These are phyloP conservation scores for Cryomyces minteri DNA, from an alignment of 495 filamentous ascomycete genomes.

Conservation along the genomic window DNA sequence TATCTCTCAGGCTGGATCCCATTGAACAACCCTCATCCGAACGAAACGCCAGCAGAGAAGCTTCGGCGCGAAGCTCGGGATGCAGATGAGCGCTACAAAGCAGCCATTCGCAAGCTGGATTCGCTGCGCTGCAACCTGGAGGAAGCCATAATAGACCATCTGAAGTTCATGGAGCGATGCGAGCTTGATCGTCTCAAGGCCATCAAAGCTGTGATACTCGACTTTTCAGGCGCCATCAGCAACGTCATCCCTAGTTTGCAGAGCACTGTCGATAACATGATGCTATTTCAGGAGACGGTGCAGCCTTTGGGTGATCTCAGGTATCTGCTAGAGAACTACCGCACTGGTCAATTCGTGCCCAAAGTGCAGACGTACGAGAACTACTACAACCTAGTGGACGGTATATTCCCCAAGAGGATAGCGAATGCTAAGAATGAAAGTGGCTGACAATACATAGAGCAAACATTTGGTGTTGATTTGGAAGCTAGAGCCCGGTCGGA, in stretches of 20 bases:
- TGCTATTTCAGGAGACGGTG: slow-evolving; percentile 96
- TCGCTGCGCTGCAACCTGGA: slow-evolving; percentile 81
- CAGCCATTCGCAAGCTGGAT: slow-evolving; percentile 65
- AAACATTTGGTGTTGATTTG: slow-evolving; percentile 94
- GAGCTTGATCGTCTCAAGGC: slow-evolving; percentile 92
- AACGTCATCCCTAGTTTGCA: slow-evolving; percentile 95
- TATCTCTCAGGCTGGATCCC: slow-evolving; percentile 86
- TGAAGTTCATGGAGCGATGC: slow-evolving; percentile 95
- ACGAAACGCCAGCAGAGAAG: slow-evolving; percentile 76
- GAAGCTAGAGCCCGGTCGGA: slow-evolving; percentile 87
- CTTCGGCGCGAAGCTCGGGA: slow-evolving; percentile 79
- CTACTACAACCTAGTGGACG: slow-evolving; percentile 94
- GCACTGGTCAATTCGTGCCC: slow-evolving; percentile 80
- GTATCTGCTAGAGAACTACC: slow-evolving; percentile 95
- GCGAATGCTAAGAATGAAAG: slow-evolving; percentile 8
- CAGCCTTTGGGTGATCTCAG: slow-evolving; percentile 81
- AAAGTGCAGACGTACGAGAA: slow-evolving; percentile 93
- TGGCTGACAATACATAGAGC: slow-evolving; percentile 31
- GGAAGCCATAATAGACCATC: slow-evolving; percentile 78
- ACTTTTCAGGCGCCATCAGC: slow-evolving; percentile 94
- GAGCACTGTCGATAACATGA: slow-evolving; percentile 92
- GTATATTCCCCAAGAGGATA: slow-evolving; percentile 16
- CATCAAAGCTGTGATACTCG: slow-evolving; percentile 91
- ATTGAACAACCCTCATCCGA: slow-evolving; percentile 70
- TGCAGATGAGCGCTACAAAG: slow-evolving; percentile 86